These are phyloP conservation scores for Jamesozyma spencerorum DNA, from an alignment of 805 yeast genomes.

Conservation along the genomic window DNA sequence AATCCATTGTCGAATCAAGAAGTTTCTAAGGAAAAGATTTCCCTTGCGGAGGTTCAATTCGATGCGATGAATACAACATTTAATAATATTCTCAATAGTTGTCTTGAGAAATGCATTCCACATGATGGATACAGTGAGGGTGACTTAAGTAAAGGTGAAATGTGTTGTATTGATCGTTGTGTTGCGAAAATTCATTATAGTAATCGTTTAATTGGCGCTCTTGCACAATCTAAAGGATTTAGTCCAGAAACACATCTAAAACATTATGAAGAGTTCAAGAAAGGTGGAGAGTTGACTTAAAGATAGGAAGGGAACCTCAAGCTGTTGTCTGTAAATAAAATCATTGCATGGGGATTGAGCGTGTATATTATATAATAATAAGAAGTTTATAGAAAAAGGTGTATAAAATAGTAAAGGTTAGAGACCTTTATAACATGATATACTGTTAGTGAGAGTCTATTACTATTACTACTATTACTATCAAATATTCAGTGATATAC, in stretches of 20 bases:
- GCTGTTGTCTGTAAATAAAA: neutral
- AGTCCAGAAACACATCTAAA: slow-evolving; percentile 39
- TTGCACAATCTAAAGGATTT: slow-evolving; percentile 37
- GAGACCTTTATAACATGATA: too few species aligned
- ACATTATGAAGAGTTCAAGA: slow-evolving; percentile 14
- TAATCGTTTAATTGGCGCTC: slow-evolving; percentile 51
- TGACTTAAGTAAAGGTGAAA: slow-evolving; percentile 79
- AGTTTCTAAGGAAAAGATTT: slow-evolving; percentile 51
- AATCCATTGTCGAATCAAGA: slow-evolving; percentile 36
- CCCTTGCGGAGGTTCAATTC: slow-evolving; percentile 58
- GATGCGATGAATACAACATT: slow-evolving; percentile 53
- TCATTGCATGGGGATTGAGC: too few species aligned
- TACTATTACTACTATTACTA: too few species aligned
- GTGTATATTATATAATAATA: too few species aligned
- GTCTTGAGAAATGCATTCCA: slow-evolving; percentile 71
- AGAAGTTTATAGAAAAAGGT: too few species aligned
- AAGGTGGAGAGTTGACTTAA: neutral
- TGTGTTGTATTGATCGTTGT: slow-evolving; percentile 76
- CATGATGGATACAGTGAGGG: slow-evolving; percentile 72
- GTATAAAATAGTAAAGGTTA: too few species aligned
- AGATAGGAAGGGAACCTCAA: neutral
- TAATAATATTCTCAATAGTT: slow-evolving; percentile 46
- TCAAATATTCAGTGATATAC: too few species aligned
- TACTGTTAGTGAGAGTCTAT: too few species aligned
- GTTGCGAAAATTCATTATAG: slow-evolving; percentile 73